phyloP scores from a whole-genome alignment of 768 basidiomycete genomes.

The Mrakia blollopis region DNA sequence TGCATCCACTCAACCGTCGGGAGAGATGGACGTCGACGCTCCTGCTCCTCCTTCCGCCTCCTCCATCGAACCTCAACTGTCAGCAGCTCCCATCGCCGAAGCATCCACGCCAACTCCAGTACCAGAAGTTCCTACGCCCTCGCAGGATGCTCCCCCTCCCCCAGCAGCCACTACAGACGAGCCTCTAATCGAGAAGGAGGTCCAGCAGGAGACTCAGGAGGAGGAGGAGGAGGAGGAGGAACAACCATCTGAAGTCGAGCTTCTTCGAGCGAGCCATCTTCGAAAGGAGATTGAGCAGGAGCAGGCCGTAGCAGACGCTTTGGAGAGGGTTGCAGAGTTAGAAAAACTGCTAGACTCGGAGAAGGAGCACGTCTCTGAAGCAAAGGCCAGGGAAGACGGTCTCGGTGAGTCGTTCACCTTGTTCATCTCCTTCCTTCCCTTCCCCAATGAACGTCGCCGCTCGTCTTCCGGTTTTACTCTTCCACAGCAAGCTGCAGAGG shows the following conservation, averaged over 20 bases:
- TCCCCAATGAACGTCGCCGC: constrained; percentile 36
- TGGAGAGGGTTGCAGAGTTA: constrained; percentile 59
- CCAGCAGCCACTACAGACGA: neutral
- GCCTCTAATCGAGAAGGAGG: neutral
- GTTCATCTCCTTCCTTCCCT: constrained; percentile 52
- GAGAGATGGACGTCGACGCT: constrained; percentile 8
- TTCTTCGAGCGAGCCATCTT: constrained; percentile 60
- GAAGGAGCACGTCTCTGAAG: constrained; percentile 61
- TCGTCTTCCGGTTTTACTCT: neutral
- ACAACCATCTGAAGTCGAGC: constrained; percentile 55
- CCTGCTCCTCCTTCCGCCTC: neutral
- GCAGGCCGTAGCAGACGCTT: constrained; percentile 73
- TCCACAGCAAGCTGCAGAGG: neutral
- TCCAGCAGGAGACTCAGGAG: neutral
- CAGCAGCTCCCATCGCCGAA: neutral
- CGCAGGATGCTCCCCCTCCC: neutral
- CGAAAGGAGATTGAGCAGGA: constrained; percentile 77
- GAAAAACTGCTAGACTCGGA: constrained; percentile 53
- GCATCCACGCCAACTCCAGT: neutral
- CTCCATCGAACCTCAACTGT: neutral
- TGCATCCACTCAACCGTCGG: neutral
- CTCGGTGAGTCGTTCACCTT: constrained; percentile 48
- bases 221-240: neutral
- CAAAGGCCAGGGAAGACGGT: constrained; percentile 43
- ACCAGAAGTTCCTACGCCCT: neutral